A percentile compares a stretch with the other conserved stretches of the same genome.
Evolutionary conservation across 2,329 filamentous ascomycete genomes (phyloP).

Genomic region (Alternaria incomplexa): DNA sequence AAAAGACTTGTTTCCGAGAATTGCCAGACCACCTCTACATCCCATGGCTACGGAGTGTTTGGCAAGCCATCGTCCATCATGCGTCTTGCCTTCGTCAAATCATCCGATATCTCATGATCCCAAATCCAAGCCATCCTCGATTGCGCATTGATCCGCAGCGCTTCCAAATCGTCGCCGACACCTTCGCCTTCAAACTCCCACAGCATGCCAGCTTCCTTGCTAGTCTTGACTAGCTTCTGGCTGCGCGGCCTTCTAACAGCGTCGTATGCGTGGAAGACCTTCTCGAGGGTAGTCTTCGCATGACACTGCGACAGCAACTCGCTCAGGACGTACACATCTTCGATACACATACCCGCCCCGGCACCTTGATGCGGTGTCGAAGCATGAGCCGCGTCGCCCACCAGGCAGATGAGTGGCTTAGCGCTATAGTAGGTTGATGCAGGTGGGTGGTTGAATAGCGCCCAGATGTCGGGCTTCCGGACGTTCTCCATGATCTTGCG

Average conservation of each 20-base stretch:
- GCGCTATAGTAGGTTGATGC: conserved; percentile 49
- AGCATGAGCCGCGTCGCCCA: conserved; percentile 53
- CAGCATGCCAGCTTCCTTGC: conserved; percentile 47
- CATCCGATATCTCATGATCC: conserved; percentile 45
- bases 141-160: conserved; percentile 36
- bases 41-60: not conserved
- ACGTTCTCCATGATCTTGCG: conserved; percentile 41
- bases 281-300: conserved; percentile 24
- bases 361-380: conserved; percentile 28
- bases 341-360: conserved; percentile 62
- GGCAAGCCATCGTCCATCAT: not conserved
- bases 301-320: conserved; percentile 41
- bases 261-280: conserved; percentile 50
- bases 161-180: conserved; percentile 42
- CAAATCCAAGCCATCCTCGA: conserved; percentile 50
- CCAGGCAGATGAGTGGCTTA: conserved; percentile 49
- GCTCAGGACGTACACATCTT: conserved; percentile 58
- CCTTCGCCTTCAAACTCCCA: conserved; percentile 48
- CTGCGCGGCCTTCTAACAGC: conserved; percentile 46
- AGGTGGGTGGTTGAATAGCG: conserved; percentile 55
- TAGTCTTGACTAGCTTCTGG: conserved; percentile 49
- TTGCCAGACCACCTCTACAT: no score
- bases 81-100: conserved; percentile 33
- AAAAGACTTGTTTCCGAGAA: not conserved
- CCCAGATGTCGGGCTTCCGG: conserved; percentile 57